Evolutionary conservation across 108 stramenopile genomes (phyloP), one percentile per base, ranked within the genome.

Genomic region (Phaeodactylum tricornutum): DNA sequence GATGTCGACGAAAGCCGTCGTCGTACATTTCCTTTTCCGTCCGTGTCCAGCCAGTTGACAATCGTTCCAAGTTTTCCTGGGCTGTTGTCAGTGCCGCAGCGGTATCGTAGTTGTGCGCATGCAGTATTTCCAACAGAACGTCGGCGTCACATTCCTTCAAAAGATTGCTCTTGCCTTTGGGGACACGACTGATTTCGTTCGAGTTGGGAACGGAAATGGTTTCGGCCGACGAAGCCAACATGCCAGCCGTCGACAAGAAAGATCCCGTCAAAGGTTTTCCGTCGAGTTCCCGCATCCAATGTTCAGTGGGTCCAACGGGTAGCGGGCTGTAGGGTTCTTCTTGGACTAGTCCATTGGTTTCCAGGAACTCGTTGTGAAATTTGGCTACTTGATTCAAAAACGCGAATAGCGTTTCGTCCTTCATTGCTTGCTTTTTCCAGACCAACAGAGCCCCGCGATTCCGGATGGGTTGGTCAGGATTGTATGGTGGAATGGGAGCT

Each of bases 11-110:
- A 47, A 79, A 92, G 35, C 75, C 66, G 20, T 57, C 39, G 55
- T 92, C 64, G 58, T 84, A 84, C 2, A 65, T 53, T 6, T 78
- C 77, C 62, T 75, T 75, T 50, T 87, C 77, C 0, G 43, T 47
- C 29, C 46, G 44, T 0, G 62, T 84, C 88, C 81, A 91, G 3
- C 61, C 71, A 24, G 75, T 31, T 36, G 67, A 83, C 17, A 60
- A 55, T 26, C 50, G 23, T 5, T 81, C 79, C 1, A 29, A 35
- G 4, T 67, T 40, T 21, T 43, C 32, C 29, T 62, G 48, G 14
- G 71, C 58, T 12, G 43, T 59, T 20, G 48, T 48, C 14, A 86
- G 45, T 0, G 88, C 84, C 15, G 61, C 44, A 8, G 59, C 31
- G 7, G 46, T 43, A 37, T 79, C 46, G 45, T 75, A 83, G 23